Evolutionary conservation across 2,329 filamentous ascomycete genomes (phyloP), one percentile per base, ranked within the genome.

Genomic region (Acarospora socialis): DNA sequence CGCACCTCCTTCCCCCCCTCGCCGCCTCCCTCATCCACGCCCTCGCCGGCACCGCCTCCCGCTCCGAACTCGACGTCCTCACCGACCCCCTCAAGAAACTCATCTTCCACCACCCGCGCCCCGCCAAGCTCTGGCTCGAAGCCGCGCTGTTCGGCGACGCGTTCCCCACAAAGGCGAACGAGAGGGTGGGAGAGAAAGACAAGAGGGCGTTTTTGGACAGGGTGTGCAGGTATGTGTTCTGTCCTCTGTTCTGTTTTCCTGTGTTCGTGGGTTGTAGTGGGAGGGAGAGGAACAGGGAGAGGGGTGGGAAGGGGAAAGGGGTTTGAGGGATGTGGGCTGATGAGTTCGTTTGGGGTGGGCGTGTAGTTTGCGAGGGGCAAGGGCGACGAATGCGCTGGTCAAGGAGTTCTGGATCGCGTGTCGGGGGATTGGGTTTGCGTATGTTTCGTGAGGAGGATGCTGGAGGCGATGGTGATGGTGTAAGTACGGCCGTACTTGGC

Each of bases 331-430:
- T n/a, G n/a, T n/a, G n/a, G n/a, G n/a, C n/a, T n/a, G n/a, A n/a
- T n/a, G n/a, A n/a, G n/a, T n/a, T n/a, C 12, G 21, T 14, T 13
- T 30, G 21, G 32, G 19, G 12, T 30, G 7, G 14, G 20, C 24
- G 23, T 10, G 1, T 35, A 77, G 72, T 46, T 57, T 81, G 20
- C 63, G 79, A 22, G 78, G 79, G 5, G 61, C 68, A 1, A 64
- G 68, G 40, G 57, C 64, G 30, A 81, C 77, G 3, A 80, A 76
- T 40, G 66, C 73, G 33, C 62, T 80, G 1, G 70, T 81, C 3
- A 67, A 70, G 36, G 75, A 81, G 18, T 83, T 83, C 47, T 84
- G 77, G 73, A 55, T 81, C n/a, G 62, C 66, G 2, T 76, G 74
- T 39, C 62, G 77, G 28, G 63, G 64, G 4, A 56, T 54, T 22